Evolutionary conservation across 441 rosid genomes (phyloP).

Genomic region (Codiaeum variegatum): DNA sequence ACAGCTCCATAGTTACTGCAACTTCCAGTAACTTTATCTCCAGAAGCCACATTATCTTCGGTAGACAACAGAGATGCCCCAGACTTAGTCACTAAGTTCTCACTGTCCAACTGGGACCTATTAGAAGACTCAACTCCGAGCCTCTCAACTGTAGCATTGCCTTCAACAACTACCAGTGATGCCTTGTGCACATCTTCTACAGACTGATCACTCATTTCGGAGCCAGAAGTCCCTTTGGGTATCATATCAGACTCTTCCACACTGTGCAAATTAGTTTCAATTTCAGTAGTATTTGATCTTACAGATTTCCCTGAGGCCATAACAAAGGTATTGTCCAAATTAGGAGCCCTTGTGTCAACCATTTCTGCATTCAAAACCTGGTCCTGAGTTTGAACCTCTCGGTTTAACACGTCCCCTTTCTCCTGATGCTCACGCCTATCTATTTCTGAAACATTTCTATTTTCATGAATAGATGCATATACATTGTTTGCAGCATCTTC

Average conservation of each 20-base stretch:
- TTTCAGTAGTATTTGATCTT: slow-evolving; percentile 30
- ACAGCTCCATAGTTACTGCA: slow-evolving; percentile 17
- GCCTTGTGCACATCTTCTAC: slow-evolving; percentile 19
- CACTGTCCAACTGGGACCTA: slow-evolving; percentile 26
- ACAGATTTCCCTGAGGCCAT: slow-evolving; percentile 26
- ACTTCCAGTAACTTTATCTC: slow-evolving; percentile 29
- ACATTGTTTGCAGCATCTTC: slow-evolving; percentile 31
- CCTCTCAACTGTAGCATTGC: slow-evolving; percentile 23
- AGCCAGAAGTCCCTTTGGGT: slow-evolving; percentile 32
- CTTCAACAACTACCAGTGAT: slow-evolving; percentile 21
- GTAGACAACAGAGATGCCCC: slow-evolving; percentile 27
- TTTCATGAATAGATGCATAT: slow-evolving; percentile 28
- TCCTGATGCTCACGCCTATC: slow-evolving; percentile 19
- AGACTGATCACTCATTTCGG: slow-evolving; percentile 23
- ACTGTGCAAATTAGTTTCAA: slow-evolving; percentile 20
- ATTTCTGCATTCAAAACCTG: slow-evolving; percentile 28
- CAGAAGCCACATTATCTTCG: slow-evolving; percentile 27
- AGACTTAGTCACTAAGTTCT: slow-evolving; percentile 25
- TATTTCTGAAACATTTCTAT: slow-evolving; percentile 27
- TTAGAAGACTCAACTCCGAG: slow-evolving; percentile 28
- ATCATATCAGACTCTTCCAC: slow-evolving; percentile 32
- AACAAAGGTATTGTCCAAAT: slow-evolving; percentile 23
- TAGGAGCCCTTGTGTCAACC: slow-evolving; percentile 26
- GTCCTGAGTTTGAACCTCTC: slow-evolving; percentile 23
- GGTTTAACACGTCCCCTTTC: slow-evolving; percentile 19